phyloP scores from a whole-genome alignment of 202 grass and related monocot species.

The Eragrostis tef region DNA sequence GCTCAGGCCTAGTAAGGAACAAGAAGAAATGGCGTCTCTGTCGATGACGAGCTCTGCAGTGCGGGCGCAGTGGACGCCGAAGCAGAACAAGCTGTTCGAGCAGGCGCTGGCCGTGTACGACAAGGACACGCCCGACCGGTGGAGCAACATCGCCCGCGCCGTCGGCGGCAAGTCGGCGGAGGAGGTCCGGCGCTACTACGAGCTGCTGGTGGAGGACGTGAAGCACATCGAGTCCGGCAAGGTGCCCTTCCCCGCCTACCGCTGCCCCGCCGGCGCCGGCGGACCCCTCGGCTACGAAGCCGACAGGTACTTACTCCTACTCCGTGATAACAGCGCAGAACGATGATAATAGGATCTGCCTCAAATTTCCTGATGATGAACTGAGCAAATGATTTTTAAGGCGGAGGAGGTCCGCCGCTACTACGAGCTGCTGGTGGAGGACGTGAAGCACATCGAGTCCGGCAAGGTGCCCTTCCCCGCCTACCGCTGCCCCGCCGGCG shows the following conservation, averaged over 20 bases:
- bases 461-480: slow-evolving; percentile 68
- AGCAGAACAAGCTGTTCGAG: slow-evolving; percentile 80
- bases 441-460: slow-evolving; percentile 74
- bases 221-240: slow-evolving; percentile 74
- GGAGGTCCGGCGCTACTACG: slow-evolving; percentile 74
- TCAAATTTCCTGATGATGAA: not conserved
- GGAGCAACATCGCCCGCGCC: slow-evolving; percentile 78
- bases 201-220: slow-evolving; percentile 63
- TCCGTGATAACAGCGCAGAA: too few species aligned
- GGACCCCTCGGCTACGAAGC: slow-evolving; percentile 40
- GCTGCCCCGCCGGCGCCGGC: slow-evolving; percentile 33
- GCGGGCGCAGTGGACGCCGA: slow-evolving; percentile 64
- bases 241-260: slow-evolving; percentile 70
- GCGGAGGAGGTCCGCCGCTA: slow-evolving; percentile 69
- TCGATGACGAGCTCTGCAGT: slow-evolving; percentile 57
- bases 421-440: slow-evolving; percentile 67
- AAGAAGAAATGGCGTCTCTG: slow-evolving; percentile 51
- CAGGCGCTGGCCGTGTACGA: slow-evolving; percentile 80
- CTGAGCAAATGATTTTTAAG: too few species aligned
- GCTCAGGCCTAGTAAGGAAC: not conserved
- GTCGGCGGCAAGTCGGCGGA: slow-evolving; percentile 73
- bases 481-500: slow-evolving; percentile 51
- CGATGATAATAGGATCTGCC: not conserved
- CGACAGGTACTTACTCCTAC: slow-evolving; percentile 35
- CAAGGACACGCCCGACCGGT: slow-evolving; percentile 80